A percentile compares a stretch with the other conserved stretches of the same genome.
Evolutionary conservation across 2,329 filamentous ascomycete species (phyloP).

Genomic region (Phialophora tarda): DNA sequence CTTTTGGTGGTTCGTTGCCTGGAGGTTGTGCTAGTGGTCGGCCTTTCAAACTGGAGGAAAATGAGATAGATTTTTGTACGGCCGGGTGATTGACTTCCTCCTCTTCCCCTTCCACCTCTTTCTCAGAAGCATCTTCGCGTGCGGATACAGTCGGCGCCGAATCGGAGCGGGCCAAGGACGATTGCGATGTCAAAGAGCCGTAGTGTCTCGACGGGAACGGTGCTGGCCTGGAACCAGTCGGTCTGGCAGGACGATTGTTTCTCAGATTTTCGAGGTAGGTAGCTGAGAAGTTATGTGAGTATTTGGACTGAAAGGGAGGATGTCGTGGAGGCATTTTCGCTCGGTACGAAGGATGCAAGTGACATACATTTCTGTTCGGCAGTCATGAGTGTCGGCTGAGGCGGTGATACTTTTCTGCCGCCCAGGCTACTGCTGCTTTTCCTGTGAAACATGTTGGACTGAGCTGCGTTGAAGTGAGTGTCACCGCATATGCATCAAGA

Average conservation of each 20-base stretch:
- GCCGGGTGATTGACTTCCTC: constrained; percentile 11
- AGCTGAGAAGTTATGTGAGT: constrained; percentile 50
- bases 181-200: constrained; percentile 25
- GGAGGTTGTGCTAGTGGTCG: constrained; percentile 50
- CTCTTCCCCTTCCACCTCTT: constrained; percentile 8
- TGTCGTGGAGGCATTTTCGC: constrained; percentile 31
- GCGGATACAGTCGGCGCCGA: constrained; percentile 18
- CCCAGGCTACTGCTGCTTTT: constrained; percentile 42
- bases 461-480: constrained; percentile 9
- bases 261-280: constrained; percentile 66
- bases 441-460: constrained; percentile 47
- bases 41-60: constrained; percentile 38
- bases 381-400: constrained; percentile 54
- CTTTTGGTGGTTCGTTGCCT: constrained; percentile 40
- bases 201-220: constrained; percentile 46
- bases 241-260: constrained; percentile 61
- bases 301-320: constrained; percentile 36
- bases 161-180: constrained; percentile 38
- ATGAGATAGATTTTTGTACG: constrained; percentile 28
- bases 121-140: constrained; percentile 7
- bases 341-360: constrained; percentile 5
- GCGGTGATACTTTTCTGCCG: constrained; percentile 54
- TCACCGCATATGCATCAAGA: constrained; percentile 27
- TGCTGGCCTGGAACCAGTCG: constrained; percentile 65
- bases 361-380: constrained; percentile 54